Base-by-base conservation (phyloP, 2,329 filamentous ascomycete genomes). In the Trichophaea hybrida region DNA sequence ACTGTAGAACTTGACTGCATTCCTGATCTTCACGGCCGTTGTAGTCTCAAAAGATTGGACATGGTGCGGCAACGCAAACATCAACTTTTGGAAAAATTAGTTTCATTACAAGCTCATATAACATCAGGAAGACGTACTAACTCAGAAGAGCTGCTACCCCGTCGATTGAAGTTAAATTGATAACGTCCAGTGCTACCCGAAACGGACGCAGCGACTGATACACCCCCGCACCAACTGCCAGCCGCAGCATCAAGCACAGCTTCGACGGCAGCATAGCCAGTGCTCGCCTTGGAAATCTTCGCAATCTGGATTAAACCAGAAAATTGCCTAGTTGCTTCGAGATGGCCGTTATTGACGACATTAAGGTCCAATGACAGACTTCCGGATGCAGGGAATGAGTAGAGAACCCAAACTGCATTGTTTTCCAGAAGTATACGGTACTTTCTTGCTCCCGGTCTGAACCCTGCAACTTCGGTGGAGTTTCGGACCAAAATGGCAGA, bases 51-150 rank as follows among this genome's bases (percentile, higher is more conserved):
- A 90, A 0, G 86, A 88, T 35, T 82, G 75, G 4, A 87, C 71
- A 66, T 96, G 91, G 70, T 97, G 91, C 17, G 90, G 88, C 52
- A 97, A 74, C 12, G 86, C 87, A 70, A 85, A 96, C 83, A 94
- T 93, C 55, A 57, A 57, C 55, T 55, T 15, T 51, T 24, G 31
- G 48, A 5, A 51, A 51, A 51, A 51, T 6, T 13, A 24, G 48
- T n/a, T 6, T 15, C 31, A 38, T 15, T 15, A n/a, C n/a, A 24
- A n/a, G 34, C 10, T 54, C 10, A 15, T 4, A 17, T 2, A 4
- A 50, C 17, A 50, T 4, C 51, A 15, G 3, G 13, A 37, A 10
- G 24, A 44, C 53, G n/a, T 64, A 91, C 76, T 17, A 95, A 75
- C 5, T 75, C 78, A 13, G 79, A 75, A 5, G 74, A 71, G 10